Percentiles rank a stretch among this genome's conserved stretches.
These are phyloP conservation scores for Omphalotus guepiniiformis DNA, from an alignment of 768 basidiomycete genomes.

Conservation along the genomic window DNA sequence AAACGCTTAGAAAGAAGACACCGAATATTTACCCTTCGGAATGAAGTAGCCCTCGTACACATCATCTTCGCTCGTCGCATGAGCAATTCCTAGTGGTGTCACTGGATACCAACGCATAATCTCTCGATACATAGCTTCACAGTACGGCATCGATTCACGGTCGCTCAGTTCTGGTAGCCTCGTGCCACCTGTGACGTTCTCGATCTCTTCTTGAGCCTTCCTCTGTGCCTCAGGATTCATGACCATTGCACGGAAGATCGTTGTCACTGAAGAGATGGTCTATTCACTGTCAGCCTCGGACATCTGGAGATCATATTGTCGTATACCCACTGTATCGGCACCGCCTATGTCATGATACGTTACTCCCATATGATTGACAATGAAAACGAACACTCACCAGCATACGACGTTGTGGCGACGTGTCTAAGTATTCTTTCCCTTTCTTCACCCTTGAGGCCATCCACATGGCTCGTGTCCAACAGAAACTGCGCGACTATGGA, in stretches of 20 bases:
- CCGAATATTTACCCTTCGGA: constrained; percentile 3
- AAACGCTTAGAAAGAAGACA: not conserved
- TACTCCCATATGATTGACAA: too few species aligned
- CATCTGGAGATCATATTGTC: not conserved
- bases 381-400: too few species aligned
- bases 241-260: constrained; percentile 20
- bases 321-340: too few species aligned
- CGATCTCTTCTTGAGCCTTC: constrained; percentile 22
- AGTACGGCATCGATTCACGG: constrained; percentile 20
- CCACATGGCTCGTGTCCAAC: too few species aligned
- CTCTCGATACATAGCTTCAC: constrained; percentile 20
- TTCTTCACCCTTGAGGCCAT: too few species aligned
- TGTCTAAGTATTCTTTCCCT: too few species aligned
- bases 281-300: constrained; percentile 5
- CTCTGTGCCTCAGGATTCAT: constrained; percentile 17
- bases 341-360: too few species aligned
- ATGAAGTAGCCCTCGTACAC: constrained; percentile 4
- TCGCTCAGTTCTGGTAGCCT: constrained; percentile 22
- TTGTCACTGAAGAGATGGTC: constrained; percentile 13
- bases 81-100: not conserved
- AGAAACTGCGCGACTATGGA: too few species aligned
- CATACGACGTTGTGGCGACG: too few species aligned
- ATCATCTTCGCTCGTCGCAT: constrained; percentile 2
- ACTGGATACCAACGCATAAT: not conserved
- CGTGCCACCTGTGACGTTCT: constrained; percentile 18